phyloP scores from a whole-genome alignment of 805 yeast species.

The Jamesozyma hellenica region DNA sequence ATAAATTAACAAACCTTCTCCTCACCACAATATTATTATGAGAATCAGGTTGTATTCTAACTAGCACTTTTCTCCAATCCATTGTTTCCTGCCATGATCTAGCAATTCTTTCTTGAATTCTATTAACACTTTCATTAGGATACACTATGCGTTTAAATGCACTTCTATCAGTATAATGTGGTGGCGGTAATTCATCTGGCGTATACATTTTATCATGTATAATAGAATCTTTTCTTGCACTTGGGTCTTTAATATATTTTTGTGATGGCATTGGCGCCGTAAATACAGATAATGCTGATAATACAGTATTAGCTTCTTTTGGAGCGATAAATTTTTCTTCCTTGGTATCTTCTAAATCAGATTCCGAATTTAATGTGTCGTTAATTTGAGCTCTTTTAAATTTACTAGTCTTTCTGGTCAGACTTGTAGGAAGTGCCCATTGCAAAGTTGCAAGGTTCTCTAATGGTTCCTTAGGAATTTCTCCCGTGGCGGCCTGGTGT shows the following conservation, averaged over 20 bases:
- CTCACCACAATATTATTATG: conserved; percentile 87
- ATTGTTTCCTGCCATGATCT: conserved; percentile 73
- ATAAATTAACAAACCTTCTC: conserved; percentile 71
- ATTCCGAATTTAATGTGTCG: conserved; percentile 6
- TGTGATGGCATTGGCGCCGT: conserved; percentile 72
- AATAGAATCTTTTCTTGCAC: conserved; percentile 51
- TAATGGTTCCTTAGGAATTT: conserved; percentile 21
- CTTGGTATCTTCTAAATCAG: conserved; percentile 2
- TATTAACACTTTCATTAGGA: conserved; percentile 25
- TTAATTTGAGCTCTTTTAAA: conserved; percentile 21
- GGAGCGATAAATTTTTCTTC: conserved; percentile 33
- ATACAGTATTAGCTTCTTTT: conserved; percentile 67
- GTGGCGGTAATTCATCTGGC: conserved; percentile 55
- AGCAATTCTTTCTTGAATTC: conserved; percentile 62
- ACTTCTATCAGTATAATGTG: conserved; percentile 29
- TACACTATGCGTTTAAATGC: conserved; percentile 22
- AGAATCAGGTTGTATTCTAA: conserved; percentile 77
- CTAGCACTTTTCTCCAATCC: conserved; percentile 85
- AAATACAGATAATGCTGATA: conserved; percentile 67
- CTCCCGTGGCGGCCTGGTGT: conserved; percentile 6
- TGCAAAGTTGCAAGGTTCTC: conserved; percentile 23
- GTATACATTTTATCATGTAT: conserved; percentile 73
- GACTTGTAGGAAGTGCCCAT: conserved; percentile 19
- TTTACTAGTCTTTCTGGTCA: conserved; percentile 13
- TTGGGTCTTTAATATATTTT: conserved; percentile 60